Conservation (phyloP, 495 filamentous ascomycete genomes). For the Amphirosellinia nigrospora region DNA sequence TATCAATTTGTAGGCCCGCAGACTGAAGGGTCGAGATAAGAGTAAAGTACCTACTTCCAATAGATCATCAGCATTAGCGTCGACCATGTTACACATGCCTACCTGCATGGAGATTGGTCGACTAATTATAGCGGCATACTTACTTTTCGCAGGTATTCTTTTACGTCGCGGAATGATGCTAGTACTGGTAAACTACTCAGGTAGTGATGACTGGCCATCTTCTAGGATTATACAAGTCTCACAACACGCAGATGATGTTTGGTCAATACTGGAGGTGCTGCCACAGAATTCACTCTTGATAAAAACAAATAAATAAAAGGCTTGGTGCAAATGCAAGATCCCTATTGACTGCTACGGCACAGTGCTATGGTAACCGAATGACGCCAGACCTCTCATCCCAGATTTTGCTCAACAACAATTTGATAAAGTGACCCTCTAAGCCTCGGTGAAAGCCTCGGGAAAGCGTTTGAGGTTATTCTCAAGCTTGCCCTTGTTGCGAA, state of each 20-base stretch:
- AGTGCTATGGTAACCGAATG: conserved; percentile 46
- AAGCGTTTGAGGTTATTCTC: conserved; percentile 88
- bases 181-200: not conserved
- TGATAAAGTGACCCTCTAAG: conserved; percentile 38
- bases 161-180: not conserved
- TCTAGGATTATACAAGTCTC: not conserved
- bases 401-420: conserved; percentile 42
- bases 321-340: conserved; percentile 44
- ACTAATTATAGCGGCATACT: not conserved
- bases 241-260: not conserved
- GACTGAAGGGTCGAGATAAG: not conserved
- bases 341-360: conserved; percentile 44
- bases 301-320: not conserved
- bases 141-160: not conserved
- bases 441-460: conserved; percentile 82
- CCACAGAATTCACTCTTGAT: not conserved
- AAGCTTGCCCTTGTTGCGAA: conserved; percentile 85
- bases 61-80: not conserved
- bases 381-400: conserved; percentile 45
- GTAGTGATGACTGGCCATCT: not conserved
- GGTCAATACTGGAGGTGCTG: not conserved
- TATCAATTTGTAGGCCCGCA: not conserved
- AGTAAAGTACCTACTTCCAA: not conserved
- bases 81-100: not conserved
- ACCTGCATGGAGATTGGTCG: not conserved